Base-by-base conservation (phyloP, 192 early-diverging fungal species). In the Coemansia brasiliensis region DNA sequence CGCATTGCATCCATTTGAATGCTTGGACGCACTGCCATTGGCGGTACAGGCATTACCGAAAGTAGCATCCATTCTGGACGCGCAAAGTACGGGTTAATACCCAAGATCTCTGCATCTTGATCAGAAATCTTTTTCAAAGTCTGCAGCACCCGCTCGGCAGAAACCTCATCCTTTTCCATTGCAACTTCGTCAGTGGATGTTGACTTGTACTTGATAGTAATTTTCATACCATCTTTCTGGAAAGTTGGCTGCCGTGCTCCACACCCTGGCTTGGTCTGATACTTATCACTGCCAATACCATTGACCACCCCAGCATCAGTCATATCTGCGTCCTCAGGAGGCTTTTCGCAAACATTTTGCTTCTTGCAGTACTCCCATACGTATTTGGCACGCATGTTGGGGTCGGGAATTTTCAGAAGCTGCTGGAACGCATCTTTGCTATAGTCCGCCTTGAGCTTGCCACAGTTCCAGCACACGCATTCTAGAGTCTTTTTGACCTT, bases 41-140 rank as follows among this genome's bases (percentile, higher is more conserved):
- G 97, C 37, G 97, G 94, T 7, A 98, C 94, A 15, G 96, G 92
- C 58, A 99, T 82, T 15, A 94, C 88, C 5, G 93, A 90, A 52
- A 96, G 83, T 51, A 98, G 83, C 94, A 99, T 95, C 96, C 96
- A 99, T 72, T 97, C 96, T 9, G 96, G 96, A 13, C 95, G 85
- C 13, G 95, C 95, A 82, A 83, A 98, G 57, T 94, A 85, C 25
- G 89, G 86, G 52, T 88, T 87, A 18, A 99, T 74, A 21, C 95
- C 96, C 87, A 99, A 90, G 57, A 82, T 81, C 46, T 80, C 59
- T 26, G 88, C 85, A 59, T 98, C 96, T 67, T 89, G 85, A 61
- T 95, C 90, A 10, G 85, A 81, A 55, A 99, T 97, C 52, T 83
- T 86, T 67, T 87, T 87, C 51, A 99, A 83, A 13, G 98, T 88